Base-by-base conservation (phyloP, 129 eudicot species). In the Centaurea solstitialis region DNA sequence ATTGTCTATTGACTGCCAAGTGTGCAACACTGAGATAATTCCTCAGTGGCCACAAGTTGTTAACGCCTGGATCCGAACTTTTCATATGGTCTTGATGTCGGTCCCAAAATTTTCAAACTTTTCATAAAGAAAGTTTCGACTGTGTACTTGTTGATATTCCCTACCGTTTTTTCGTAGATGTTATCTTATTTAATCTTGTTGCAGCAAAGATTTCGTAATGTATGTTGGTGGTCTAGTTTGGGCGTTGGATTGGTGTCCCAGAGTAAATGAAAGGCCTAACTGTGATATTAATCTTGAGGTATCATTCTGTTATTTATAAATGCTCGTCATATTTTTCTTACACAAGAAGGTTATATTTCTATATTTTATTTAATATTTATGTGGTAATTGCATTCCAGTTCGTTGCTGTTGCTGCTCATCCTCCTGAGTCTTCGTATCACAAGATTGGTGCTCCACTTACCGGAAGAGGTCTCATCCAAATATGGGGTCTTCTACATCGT, bases 231-330 rank as follows among this genome's bases (percentile, higher is more conserved):
- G 99, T 70, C 71, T 82, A 37, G 89, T 93, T 70, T 96, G 97
- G 93, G 97, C 97, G 33, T 64, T 96, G 87, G 99, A 96, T 84
- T 96, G 99, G 99, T 93, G 98, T 79, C 98, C 99, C 17, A 87
- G 83, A 82, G 83, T 80, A 79, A 82, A 88, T 80, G 73, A 67
- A 57, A 76, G n/a, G 38, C 73, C 92, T 10, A 39, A 84, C 28
- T 68, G 73, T 79, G 81, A 74, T 79, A 62, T 88, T 41, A 87
- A 86, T 50, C 83, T 71, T 40, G 98, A 96, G 99, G 99, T 96
- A 87, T 65, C 70, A 65, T 64, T 64, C 26, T 70, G 75, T 10
- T 70, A 37, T 72, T 26, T 3, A 40, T 53, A 17, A 53, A 53
- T 53, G 64, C 5, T 53, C 9, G 18, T 53, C n/a, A 53, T 20